Evolutionary conservation across 208 protist genomes (phyloP), one percentile per base, ranked within the genome.

Genomic region (Wallacemonas sp.): DNA sequence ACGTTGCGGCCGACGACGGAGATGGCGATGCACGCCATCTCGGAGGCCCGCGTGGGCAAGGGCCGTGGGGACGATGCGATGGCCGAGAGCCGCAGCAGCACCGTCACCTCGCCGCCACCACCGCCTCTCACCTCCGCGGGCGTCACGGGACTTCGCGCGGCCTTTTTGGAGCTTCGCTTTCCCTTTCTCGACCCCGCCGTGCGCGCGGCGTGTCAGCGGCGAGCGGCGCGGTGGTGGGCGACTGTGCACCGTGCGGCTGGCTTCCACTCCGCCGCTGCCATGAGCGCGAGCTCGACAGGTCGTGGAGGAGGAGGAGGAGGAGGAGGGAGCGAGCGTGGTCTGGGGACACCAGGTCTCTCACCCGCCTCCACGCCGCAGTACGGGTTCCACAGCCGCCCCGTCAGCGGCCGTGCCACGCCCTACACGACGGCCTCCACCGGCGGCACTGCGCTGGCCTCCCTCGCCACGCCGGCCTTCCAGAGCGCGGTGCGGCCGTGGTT

Each of bases 401-500:
- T 20, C 48, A 55, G 48, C 26, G 48, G 48, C 7, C 23, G 5
- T 22, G 48, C 48, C 48, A 31, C 48, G 18, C 48, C 48, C 25
- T 8, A 14, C n/a, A 32, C 48, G 5, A 69, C 38, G 75, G 74
- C 26, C 45, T 12, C 20, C 42, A 32, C 22, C 18, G 32, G 16
- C 25, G n/a, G 20, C 70, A 67, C 46, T 33, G 42, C 23, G 57
- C 52, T 26, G 63, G 68, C 25, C 18, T 61, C 39, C 50, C 49
- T 75, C 55, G 70, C 31, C 36, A 26, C 45, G 52, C 48, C 20
- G 79, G 63, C 39, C 28, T 67, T 45, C 26, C 57, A 38, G 38
- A 49, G 38, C 26, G 23, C 57, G 33, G 26, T n/a, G 18, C 23
- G 77, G 57, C 83, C 89, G 52, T 94, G 89, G 86, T 92, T 92